Percentiles rank a stretch among this genome's conserved stretches.
Evolutionary conservation across 768 basidiomycete genomes (phyloP).

Genomic region (Antrodiella citrinella): DNA sequence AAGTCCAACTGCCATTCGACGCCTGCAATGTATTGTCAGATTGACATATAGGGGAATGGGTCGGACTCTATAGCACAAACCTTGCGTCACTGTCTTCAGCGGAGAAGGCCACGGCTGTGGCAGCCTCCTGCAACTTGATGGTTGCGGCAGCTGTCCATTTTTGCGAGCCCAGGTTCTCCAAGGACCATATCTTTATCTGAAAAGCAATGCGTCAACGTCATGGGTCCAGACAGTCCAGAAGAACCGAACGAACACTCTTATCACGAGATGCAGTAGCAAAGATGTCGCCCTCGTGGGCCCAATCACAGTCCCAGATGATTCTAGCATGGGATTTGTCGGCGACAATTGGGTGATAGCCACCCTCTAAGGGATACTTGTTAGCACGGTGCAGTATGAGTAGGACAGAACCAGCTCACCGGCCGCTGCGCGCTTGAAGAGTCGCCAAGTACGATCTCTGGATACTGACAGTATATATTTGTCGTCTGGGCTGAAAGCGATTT

Average conservation of each 20-base stretch:
- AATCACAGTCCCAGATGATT: constrained; percentile 95
- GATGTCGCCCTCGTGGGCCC: constrained; percentile 65
- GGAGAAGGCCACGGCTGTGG: constrained; percentile 73
- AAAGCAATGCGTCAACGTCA: too few relatives aligned
- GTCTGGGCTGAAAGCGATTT: constrained; percentile 83
- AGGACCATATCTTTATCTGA: constrained; percentile 82
- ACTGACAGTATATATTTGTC: constrained; percentile 75
- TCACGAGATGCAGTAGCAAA: constrained; percentile 95
- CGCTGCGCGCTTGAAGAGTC: constrained; percentile 51
- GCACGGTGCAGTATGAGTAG: neutral
- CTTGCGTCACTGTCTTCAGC: constrained; percentile 28
- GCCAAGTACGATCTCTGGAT: constrained; percentile 90
- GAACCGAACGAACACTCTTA: constrained; percentile 55
- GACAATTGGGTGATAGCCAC: constrained; percentile 53
- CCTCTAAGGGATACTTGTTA: constrained; percentile 1
- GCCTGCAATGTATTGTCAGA: constrained; percentile 22
- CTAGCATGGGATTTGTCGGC: constrained; percentile 81
- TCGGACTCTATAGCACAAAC: constrained; percentile 25
- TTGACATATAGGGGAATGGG: neutral
- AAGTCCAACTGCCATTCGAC: constrained; percentile 71
- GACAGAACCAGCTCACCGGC: constrained; percentile 29
- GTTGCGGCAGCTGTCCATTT: constrained; percentile 54
- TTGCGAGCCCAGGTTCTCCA: constrained; percentile 18
- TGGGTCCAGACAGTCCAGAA: neutral
- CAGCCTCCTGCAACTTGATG: constrained; percentile 66